Conservation (phyloP, 169 alveolate species). For the Eimeria necatrix region DNA sequence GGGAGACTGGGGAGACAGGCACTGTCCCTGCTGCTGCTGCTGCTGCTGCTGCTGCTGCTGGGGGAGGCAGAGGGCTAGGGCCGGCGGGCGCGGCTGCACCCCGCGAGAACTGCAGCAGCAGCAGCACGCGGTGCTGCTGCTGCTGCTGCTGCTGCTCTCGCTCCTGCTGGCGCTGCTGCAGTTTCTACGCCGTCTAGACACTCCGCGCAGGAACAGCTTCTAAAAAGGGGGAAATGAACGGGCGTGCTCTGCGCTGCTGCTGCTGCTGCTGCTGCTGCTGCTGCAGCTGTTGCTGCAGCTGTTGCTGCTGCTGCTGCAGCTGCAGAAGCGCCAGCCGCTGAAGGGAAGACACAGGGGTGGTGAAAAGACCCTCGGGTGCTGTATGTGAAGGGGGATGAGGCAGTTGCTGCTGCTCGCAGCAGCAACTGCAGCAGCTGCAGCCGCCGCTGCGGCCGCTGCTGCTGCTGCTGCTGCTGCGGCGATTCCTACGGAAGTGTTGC, state of each 20-base stretch:
- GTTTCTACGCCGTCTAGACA: neutral
- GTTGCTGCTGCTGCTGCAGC: constrained; percentile 8
- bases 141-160: neutral
- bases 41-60: neutral
- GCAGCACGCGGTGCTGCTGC: neutral
- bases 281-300: neutral
- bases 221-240: too few species aligned
- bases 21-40: neutral
- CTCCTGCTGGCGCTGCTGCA: constrained; percentile 6
- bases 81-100: too few species aligned
- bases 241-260: too few species aligned
- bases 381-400: neutral
- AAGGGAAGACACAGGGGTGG: neutral
- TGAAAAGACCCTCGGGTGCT: neutral
- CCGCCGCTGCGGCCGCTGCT: constrained; percentile 4
- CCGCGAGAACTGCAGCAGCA: too few species aligned
- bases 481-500: neutral
- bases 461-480: constrained; percentile 38
- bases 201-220: too few species aligned
- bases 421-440: neutral
- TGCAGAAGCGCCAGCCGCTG: neutral
- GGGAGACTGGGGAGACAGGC: neutral
- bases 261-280: neutral
- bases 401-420: neutral
- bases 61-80: neutral